Evolutionary conservation across 768 basidiomycete genomes (phyloP), one percentile per base, ranked within the genome.

Genomic region (Suillus discolor): DNA sequence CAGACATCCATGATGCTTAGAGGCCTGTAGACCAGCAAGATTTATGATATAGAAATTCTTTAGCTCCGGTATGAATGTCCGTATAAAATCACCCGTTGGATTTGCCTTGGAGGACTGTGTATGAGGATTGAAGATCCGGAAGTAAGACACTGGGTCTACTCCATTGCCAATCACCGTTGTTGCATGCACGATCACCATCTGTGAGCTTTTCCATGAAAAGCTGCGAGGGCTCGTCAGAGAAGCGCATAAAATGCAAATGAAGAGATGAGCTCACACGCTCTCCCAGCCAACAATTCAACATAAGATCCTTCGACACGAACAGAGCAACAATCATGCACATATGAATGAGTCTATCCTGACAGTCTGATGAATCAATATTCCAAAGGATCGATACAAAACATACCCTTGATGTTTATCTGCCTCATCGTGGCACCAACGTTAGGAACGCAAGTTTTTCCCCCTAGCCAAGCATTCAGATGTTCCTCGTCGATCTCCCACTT

Each of bases 91-190:
- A 2, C 96, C 96, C 4, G 85, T 85, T 0, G 94, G 94, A 74
- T 97, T 95, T 31, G 87, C 86, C 82, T 96, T 97, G 66, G 81
- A 78, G 68, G 91, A 92, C 71, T 97, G 96, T 0, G 81, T 80
- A 68, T 90, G 85, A 0, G 95, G 94, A 73, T 96, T 92, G 81
- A 94, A 92, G 41, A 95, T 89, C 57, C 94, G 84, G 79, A 97
- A 98, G 77, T 96, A 97, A 6, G 96, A 95, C 67, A 89, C 90
- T 12, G 96, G 87, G 73, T 98, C 96, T 44, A 68, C 85, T 85
- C 92, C 90, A 92, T 70, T 92, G 90, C 96, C 96, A 97, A 7
- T 93, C 94, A 3, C 93, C 93, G 69, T 96, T 94, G 72, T 96
- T 59, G 8, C 89, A 89, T 0, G 94, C 89, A 1, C 97, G 82